These are phyloP conservation scores for Erythrophleum ivorense DNA, from an alignment of 331 rosid genomes.

Conservation along the genomic window DNA sequence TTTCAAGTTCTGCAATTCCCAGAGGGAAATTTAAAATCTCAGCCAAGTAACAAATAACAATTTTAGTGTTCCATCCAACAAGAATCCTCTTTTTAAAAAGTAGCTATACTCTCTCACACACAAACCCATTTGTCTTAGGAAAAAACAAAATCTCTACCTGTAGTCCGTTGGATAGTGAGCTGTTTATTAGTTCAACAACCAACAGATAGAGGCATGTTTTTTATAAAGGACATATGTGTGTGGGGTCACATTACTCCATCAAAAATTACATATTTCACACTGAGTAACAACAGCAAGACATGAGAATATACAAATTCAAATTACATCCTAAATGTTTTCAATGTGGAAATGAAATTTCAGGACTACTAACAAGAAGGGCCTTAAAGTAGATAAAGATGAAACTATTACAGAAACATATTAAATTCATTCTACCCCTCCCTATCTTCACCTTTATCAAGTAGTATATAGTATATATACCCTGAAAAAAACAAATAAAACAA, in stretches of 20 bases:
- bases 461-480: not conserved
- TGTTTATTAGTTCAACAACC: not conserved
- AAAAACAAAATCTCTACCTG: not conserved
- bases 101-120: not conserved
- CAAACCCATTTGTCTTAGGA: not conserved
- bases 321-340: conserved; percentile 22
- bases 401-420: not conserved
- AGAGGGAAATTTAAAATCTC: conserved; percentile 20
- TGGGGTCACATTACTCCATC: not conserved
- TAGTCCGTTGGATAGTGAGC: not conserved
- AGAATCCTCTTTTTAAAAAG: too few relatives aligned
- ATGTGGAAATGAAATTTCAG: conserved; percentile 17
- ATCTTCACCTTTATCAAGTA: conserved; percentile 29
- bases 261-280: not conserved
- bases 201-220: not conserved
- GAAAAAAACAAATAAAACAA: conserved; percentile 18
- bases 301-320: conserved; percentile 20
- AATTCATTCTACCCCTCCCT: not conserved
- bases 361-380: not conserved
- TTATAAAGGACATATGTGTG: not conserved
- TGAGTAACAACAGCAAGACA: conserved; percentile 5
- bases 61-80: not conserved
- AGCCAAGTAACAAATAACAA: conserved; percentile 16
- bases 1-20: conserved; percentile 13
- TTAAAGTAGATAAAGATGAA: conserved; percentile 11